Evolutionary conservation across 768 basidiomycete genomes (phyloP), one percentile per base, ranked within the genome.

Genomic region (Auricularia sp.): DNA sequence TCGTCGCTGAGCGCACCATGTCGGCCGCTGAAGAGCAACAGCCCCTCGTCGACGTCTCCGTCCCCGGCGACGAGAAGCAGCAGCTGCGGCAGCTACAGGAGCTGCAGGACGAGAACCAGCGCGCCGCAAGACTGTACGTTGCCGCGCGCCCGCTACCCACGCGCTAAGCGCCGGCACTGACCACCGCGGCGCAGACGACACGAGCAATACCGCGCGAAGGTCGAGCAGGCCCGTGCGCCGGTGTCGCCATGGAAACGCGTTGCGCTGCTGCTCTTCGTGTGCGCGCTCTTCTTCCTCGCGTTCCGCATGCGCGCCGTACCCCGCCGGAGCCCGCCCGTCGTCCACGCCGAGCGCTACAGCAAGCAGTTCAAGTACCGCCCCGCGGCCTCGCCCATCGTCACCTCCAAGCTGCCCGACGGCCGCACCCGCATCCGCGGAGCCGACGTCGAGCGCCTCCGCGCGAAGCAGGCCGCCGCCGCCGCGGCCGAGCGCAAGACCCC

Each of bases 351-450:
- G 14, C 81, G 89, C 89, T 94, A 94, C 71, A 92, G 90, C 13
- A 86, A 88, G 67, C 87, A 92, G 70, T 83, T 82, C 77, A 91
- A 87, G 74, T 93, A 82, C 72, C 79, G 92, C 29, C 92, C 92
- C 0, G 92, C 92, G 11, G 90, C 92, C 5, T 92, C 89, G 66
- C 91, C 92, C 11, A 77, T 94, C 54, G 81, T 94, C 68, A 92
- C 89, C 0, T 89, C 93, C 71, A 81, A 77, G 21, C 75, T 94
- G 67, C 83, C 83, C 67, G 90, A 90, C 67, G 91, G 91, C 0
- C 79, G 84, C 3, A 74, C 83, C 7, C 80, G 85, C 8, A 69
- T 94, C 45, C 77, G 90, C n/a, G 92, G 92, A 0, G 91, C 88
- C 47, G 47, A 51, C 21, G 47, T 51, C 2, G 39, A 42, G 8